Evolutionary conservation across 2,329 filamentous ascomycete species (phyloP).

Genomic region (Boeremia exigua): DNA sequence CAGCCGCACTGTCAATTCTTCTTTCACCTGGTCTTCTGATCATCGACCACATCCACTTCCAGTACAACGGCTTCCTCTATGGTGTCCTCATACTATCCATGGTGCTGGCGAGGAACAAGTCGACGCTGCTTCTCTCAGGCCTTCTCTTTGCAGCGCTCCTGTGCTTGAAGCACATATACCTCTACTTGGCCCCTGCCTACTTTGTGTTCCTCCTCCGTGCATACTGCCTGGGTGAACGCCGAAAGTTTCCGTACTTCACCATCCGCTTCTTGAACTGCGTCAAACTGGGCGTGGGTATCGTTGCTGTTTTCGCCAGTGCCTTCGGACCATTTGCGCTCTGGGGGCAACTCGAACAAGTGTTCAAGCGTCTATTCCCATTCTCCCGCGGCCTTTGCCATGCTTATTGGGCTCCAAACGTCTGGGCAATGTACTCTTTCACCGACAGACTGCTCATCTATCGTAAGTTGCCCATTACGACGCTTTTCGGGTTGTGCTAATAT

Average conservation of each 20-base stretch:
- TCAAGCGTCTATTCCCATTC: constrained; percentile 89
- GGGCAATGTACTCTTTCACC: constrained; percentile 93
- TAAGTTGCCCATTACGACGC: constrained; percentile 53
- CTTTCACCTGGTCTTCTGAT: constrained; percentile 92
- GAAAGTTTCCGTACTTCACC: constrained; percentile 69
- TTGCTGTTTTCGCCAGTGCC: constrained; percentile 74
- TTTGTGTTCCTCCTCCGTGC: constrained; percentile 89
- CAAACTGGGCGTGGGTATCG: constrained; percentile 79
- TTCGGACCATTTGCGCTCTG: constrained; percentile 87
- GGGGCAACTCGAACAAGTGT: constrained; percentile 82
- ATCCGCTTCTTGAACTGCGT: constrained; percentile 79
- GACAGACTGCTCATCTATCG: constrained; percentile 83
- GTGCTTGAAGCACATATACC: constrained; percentile 97
- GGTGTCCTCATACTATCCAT: constrained; percentile 87
- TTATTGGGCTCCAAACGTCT: constrained; percentile 97
- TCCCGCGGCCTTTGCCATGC: constrained; percentile 93
- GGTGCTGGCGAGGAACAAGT: constrained; percentile 77
- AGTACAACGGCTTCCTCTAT: constrained; percentile 98
- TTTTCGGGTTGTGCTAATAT: constrained; percentile 24
- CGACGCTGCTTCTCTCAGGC: constrained; percentile 78
- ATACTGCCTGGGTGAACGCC: constrained; percentile 83
- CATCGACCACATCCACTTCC: constrained; percentile 98
- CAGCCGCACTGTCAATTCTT: constrained; percentile 84
- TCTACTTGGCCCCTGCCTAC: constrained; percentile 94
- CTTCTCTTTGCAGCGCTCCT: constrained; percentile 83